These are phyloP conservation scores for Pythium inflatum DNA, from an alignment of 352 stramenopile genomes.

Conservation along the genomic window DNA sequence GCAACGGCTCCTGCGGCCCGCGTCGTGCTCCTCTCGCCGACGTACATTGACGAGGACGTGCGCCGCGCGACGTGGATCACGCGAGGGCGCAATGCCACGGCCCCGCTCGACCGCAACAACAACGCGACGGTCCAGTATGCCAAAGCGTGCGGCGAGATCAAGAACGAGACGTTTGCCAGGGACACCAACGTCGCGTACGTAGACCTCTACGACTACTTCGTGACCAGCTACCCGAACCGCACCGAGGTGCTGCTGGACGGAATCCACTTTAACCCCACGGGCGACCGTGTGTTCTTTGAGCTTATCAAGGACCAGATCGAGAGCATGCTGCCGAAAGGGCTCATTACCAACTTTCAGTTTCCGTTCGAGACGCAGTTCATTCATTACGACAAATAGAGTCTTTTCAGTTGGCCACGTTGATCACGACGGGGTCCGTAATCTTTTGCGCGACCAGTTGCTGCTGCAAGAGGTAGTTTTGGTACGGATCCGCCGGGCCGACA, in stretches of 20 bases:
- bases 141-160: slow-evolving; percentile 6
- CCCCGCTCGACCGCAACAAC: slow-evolving; percentile 19
- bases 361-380: too few relatives aligned
- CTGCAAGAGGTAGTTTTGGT: slow-evolving; percentile 58
- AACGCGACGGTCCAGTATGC: slow-evolving; percentile 8
- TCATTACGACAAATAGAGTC: too few relatives aligned
- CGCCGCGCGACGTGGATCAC: slow-evolving; percentile 3
- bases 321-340: neutral
- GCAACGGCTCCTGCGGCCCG: neutral
- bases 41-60: slow-evolving; percentile 14
- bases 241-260: slow-evolving; percentile 8
- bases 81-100: neutral
- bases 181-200: slow-evolving; percentile 14
- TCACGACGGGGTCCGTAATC: slow-evolving; percentile 48
- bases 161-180: neutral
- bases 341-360: slow-evolving; percentile 4
- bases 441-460: slow-evolving; percentile 34
- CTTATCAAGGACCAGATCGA: slow-evolving; percentile 17
- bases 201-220: slow-evolving; percentile 9
- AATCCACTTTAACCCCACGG: slow-evolving; percentile 1
- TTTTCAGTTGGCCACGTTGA: slow-evolving; percentile 32
- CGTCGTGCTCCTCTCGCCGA: slow-evolving; percentile 10
- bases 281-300: slow-evolving; percentile 15
- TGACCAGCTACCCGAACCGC: slow-evolving; percentile 7
- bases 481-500: slow-evolving; percentile 42